Base-by-base conservation (phyloP, 2,329 filamentous ascomycete genomes). In the Teratosphaeria gauchensis region DNA sequence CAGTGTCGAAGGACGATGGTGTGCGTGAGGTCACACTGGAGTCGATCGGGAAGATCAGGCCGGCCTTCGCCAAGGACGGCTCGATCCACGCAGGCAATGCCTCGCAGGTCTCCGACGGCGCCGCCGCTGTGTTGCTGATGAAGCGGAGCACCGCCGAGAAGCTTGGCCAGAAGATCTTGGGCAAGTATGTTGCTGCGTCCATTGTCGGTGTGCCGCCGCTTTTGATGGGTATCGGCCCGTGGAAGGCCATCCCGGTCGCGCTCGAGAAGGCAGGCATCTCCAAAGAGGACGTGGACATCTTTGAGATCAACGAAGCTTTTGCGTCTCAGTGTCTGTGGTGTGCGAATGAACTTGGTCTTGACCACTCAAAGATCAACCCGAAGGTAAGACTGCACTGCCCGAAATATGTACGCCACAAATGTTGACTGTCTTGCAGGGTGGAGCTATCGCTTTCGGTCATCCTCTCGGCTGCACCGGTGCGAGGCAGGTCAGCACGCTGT, bases 281-380 rank as follows among this genome's bases (percentile, higher is more conserved):
- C 72, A 90, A 87, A 75, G 87, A 95, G 59, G 92, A 97, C 66
- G 90, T 99, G 32, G 94, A 97, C 73, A 92, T 97, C 71, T 97
- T 84, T 71, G 94, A 99, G 83, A 96, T 99, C 82, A 99, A 99
- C 80, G 94, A 99, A 83, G 94, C 94, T 1, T 99, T 99, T 74
- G 94, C 94, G 33, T 89, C 85, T 63, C 92, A 97, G 82, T 96
- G 90, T 75, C 76, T 97, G 65, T 97, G 89, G 88, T 96, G 91
- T 75, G 84, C 89, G 63, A 89, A 94, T 69, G 86, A 96, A 80
- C 83, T 99, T 24, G 87, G 87, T 52, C 77, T 99, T 31, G 88
- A 90, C 56, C 72, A 81, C 61, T 86, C 89, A 65, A 97, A 96
- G 83, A 85, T 99, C 72, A 97, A 97, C 79, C 92, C 92, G 68